Evolutionary conservation across 1,139 yeast genomes (phyloP), one percentile per base, ranked within the genome.

Genomic region (Saccharomyces hybrid): DNA sequence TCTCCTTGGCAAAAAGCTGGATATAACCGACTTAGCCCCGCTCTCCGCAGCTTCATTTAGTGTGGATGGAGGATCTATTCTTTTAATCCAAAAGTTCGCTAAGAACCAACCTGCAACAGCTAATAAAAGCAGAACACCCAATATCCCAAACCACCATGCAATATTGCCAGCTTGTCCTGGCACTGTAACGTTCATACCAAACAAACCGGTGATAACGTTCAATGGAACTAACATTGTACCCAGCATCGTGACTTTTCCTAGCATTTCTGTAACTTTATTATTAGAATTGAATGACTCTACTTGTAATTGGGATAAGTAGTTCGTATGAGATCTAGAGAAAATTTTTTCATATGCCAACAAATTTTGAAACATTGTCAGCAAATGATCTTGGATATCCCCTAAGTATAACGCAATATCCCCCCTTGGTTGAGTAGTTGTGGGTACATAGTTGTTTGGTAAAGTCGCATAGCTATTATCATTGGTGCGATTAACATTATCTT

Each of bases 311-410:
- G 98, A 97, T 68, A 91, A 76, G 69, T 91, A 91, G 68, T 91
- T 91, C 27, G 96, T 80, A 69, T 91, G 98, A 0, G 96, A 86
- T 61, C 98, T 80, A 48, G 95, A 84, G 67, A 93, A 85, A 63
- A 91, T 90, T 77, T 91, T 91, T 70, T 91, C 99, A 65, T 89
- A 91, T 2, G 96, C 88, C 51, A 84, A 72, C 66, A 91, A 79
- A 64, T 89, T 90, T 71, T 90, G 96, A 70, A 84, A 87, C 98
- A 91, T 91, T 16, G 98, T 91, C 58, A 91, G 84, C 64, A 91
- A 88, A 79, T 91, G 99, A 78, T 91, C 98, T 73, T 91, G 98
- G 65, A 91, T 91, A 82, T 93, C 99, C 56, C 98, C 97, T 59
- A 93, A 73, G 69, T 91, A 93, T 59, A 93, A 76, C 0, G 93